Evolutionary conservation across 106 monocot species (phyloP).

Genomic region (Platanthera zijinensis): DNA sequence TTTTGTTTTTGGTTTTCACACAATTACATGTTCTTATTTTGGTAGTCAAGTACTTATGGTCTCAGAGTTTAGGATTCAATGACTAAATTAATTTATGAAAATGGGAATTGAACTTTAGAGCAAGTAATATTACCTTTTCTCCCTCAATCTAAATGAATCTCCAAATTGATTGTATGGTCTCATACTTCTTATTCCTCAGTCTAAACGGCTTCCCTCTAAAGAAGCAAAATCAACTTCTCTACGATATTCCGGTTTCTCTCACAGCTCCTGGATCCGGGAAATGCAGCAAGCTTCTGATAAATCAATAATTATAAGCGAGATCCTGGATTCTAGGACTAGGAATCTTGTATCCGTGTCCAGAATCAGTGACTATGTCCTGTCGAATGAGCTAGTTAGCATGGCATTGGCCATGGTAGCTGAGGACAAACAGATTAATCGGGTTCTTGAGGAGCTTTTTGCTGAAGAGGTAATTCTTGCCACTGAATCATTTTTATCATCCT

Average conservation of each 20-base stretch:
- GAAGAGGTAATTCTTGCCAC: conserved; percentile 59
- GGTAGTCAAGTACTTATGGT: background rate
- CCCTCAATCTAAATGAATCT: background rate
- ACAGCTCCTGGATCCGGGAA: conserved; percentile 83
- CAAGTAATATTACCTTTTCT: background rate
- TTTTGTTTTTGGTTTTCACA: background rate
- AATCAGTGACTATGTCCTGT: conserved; percentile 92
- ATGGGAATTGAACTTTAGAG: background rate
- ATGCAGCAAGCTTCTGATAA: conserved; percentile 96
- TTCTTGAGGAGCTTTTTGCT: conserved; percentile 92
- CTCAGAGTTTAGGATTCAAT: background rate
- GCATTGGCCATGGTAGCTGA: conserved; percentile 97
- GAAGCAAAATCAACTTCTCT: conserved; percentile 37
- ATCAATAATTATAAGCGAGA: conserved; percentile 93
- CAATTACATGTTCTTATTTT: background rate
- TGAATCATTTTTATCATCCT: background rate
- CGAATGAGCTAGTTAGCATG: conserved; percentile 96
- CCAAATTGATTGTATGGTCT: background rate
- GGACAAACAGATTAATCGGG: conserved; percentile 93
- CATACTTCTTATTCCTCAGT: conserved; percentile 33
- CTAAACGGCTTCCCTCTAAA: conserved; percentile 76
- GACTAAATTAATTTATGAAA: background rate
- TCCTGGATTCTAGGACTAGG: conserved; percentile 85
- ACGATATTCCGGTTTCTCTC: conserved; percentile 43
- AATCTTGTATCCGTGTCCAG: conserved; percentile 95